Base-by-base conservation (phyloP, 1,139 yeast species). In the Arxiozyma bovina region DNA sequence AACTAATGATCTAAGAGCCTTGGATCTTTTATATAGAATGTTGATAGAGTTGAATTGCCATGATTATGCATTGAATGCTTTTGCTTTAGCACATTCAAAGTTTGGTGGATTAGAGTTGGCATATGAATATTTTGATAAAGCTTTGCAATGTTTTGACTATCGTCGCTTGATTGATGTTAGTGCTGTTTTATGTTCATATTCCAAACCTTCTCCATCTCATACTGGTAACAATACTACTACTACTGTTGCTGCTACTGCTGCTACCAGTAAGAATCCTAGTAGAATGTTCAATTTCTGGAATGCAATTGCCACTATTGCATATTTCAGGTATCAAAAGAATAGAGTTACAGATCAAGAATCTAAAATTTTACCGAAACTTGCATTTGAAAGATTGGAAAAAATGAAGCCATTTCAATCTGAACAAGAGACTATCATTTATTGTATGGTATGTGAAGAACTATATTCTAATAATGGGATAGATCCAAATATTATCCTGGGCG, bases 401-500 rank as follows among this genome's bases (percentile, higher is more conserved):
- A 52, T 59, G 20, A 63, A 61, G 52, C 70, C 70, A 21, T 64
- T 63, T 46, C 53, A 56, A 25, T 54, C 62, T 15, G 63, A 63
- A 15, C 69, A 69, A 53, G 72, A 69, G 49, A 52, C 60, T 4
- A 62, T 67, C 38, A 62, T 67, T 12, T 68, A 61, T 50, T 67
- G 70, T 52, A 54, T 56, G 18, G 61, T 66, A 1, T 64, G 70
- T 50, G 60, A 63, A 45, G 63, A 60, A 42, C 53, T 66, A 43
- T 66, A 63, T 44, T 55, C 57, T 5, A 56, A 56, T 18, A 58
- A 61, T 44, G 47, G 30, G 54, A 11, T 63, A 61, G 46, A 57
- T 64, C 1, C 49, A 54, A 3, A 59, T 4, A 58, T 54, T 21
- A 60, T 67, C 18, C 42, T 62, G 18, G 65, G 63, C 4, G 58